Evolutionary conservation across 2,329 filamentous ascomycete genomes (phyloP), one percentile per base, ranked within the genome.

Genomic region (Cladosporium sp.): DNA sequence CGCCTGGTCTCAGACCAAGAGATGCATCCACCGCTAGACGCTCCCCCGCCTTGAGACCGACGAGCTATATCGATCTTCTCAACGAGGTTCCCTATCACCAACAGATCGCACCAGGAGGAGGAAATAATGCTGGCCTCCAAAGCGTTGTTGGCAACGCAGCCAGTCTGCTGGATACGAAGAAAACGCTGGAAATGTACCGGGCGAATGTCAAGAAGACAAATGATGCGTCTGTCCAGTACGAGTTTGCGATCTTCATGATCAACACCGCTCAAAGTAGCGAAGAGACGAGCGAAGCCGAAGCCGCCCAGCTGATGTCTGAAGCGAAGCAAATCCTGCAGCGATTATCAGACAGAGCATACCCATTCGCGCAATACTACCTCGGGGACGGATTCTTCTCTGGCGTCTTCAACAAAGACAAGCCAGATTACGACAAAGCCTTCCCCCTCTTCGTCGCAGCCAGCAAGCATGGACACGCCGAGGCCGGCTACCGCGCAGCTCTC

Each of bases 201-300:
- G 85, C 86, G 50, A 99, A 97, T 64, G 89, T 96, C 52, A 97
- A 96, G 74, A 99, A 99, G 75, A 95, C 93, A 2, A 93, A 87
- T 56, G 90, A 96, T 68, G 79, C 85, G 13, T 85, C 87, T 3
- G 88, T 95, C 29, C 90, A 96, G 69, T 97, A 97, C 69, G 93
- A 95, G 24, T 97, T 99, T 70, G 93, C 93, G 2, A 81, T 97
- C 32, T 96, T 95, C 68, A 83, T 99, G 74, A 86, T 97, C 59
- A 88, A 91, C 41, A 86, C 89, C 1, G 91, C 92, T 36, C 86
- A 89, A 66, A 88, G 95, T 65, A 80, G 87, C 40, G 73, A 77
- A 20, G 32, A 36, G 32, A 66, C 56, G 71, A 73, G 58, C 43
- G 60, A 65, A 44, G 50, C 64, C 59, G 58, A 67, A 6, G 76